Evolutionary conservation across 2,329 filamentous ascomycete genomes (phyloP).

Genomic region (Curvularia hawaiiensis): DNA sequence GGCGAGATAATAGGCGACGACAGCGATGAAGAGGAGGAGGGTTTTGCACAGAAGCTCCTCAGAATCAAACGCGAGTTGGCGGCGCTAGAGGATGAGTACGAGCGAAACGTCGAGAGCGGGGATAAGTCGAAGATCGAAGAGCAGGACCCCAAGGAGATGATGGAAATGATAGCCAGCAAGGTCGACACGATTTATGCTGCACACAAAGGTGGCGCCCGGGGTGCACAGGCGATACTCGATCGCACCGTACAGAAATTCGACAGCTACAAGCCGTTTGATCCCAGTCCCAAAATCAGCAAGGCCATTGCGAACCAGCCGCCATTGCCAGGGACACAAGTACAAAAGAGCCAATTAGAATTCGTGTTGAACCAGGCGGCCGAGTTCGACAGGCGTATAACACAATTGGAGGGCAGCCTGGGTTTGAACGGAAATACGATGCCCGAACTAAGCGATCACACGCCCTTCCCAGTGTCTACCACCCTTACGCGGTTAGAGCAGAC

Average conservation of each 20-base stretch:
- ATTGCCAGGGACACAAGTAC: slow-evolving; percentile 41
- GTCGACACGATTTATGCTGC: slow-evolving; percentile 67
- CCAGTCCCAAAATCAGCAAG: slow-evolving; percentile 31
- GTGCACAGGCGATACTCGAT: slow-evolving; percentile 45
- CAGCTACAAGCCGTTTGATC: slow-evolving; percentile 37
- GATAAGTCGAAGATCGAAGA: slow-evolving; percentile 47
- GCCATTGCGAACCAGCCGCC: slow-evolving; percentile 41
- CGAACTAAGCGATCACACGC: slow-evolving; percentile 58
- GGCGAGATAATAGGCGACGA: slow-evolving; percentile 72
- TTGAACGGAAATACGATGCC: slow-evolving; percentile 72
- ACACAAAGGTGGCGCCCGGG: slow-evolving; percentile 42
- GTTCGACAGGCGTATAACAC: slow-evolving; percentile 80
- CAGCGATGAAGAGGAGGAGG: slow-evolving; percentile 71
- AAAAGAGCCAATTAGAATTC: slow-evolving; percentile 53
- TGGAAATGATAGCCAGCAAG: slow-evolving; percentile 69
- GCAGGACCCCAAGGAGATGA: slow-evolving; percentile 61
- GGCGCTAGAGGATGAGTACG: slow-evolving; percentile 63
- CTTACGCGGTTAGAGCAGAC: slow-evolving; percentile 82
- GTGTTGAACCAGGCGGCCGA: slow-evolving; percentile 81
- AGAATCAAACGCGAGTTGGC: slow-evolving; percentile 82
- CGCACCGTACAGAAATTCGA: slow-evolving; percentile 44
- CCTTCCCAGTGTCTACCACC: slow-evolving; percentile 76
- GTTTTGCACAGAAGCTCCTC: slow-evolving; percentile 77
- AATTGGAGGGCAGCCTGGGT: slow-evolving; percentile 82
- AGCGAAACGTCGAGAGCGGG: slow-evolving; percentile 54